Evolutionary conservation across 768 basidiomycete species (phyloP).

Genomic region (Rhizopogon sp.): DNA sequence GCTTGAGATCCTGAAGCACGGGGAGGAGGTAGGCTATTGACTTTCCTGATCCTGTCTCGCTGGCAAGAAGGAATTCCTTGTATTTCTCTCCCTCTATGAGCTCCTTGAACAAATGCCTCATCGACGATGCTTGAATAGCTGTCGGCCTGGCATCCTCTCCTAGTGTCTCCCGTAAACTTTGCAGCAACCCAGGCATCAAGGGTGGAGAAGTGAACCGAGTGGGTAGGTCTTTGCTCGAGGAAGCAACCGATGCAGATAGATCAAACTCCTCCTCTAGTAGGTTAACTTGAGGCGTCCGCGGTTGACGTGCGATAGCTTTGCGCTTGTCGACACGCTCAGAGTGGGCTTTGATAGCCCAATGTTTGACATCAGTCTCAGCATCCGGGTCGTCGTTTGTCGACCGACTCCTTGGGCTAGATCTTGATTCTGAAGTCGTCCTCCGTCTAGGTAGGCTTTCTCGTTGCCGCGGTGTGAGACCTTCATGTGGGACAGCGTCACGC

Average conservation of each 20-base stretch:
- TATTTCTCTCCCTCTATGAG: constrained; percentile 9
- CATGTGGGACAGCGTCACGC: constrained; percentile 16
- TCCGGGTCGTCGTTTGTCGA: not conserved
- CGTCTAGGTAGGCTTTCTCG: not conserved
- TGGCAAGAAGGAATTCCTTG: constrained; percentile 64
- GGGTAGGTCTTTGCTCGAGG: constrained; percentile 25
- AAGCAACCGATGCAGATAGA: constrained; percentile 19
- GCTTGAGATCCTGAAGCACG: constrained; percentile 73
- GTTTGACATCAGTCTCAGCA: constrained; percentile 1
- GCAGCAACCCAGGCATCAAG: constrained; percentile 58
- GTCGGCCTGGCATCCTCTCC: constrained; percentile 59
- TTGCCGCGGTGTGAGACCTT: constrained; percentile 7
- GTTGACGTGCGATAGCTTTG: not conserved
- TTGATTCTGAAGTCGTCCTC: not conserved
- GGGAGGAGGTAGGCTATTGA: constrained; percentile 88
- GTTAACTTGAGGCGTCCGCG: constrained; percentile 9
- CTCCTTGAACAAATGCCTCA: constrained; percentile 54
- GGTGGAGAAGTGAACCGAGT: constrained; percentile 60
- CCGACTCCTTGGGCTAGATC: not conserved
- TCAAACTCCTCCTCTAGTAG: constrained; percentile 34
- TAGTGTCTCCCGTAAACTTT: constrained; percentile 51
- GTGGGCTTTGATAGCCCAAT: constrained; percentile 7
- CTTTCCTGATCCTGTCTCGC: constrained; percentile 91
- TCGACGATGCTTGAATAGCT: constrained; percentile 70
- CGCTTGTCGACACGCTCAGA: constrained; percentile 9